Base-by-base conservation (phyloP, 2,329 filamentous ascomycete species). In the Exophiala sp. region DNA sequence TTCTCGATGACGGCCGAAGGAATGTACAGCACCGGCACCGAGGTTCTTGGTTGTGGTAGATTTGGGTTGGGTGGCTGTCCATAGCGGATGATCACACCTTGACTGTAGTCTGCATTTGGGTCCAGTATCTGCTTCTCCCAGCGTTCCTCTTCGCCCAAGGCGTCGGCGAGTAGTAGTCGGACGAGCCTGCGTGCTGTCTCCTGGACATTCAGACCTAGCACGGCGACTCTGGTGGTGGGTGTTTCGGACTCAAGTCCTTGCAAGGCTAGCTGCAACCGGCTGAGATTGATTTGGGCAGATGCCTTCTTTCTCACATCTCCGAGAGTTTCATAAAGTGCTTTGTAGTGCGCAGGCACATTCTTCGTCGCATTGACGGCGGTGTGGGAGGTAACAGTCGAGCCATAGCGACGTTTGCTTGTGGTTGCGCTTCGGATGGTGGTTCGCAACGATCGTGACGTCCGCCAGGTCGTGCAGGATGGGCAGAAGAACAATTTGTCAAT, bases 121-220 rank as follows among this genome's bases (percentile, higher is more conserved):
- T 64, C 62, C 32, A 79, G 76, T 55, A 91, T 68, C 54, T 83
- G 74, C 64, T 74, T 73, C 69, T 91, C 88, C 88, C 88, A 91
- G 21, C 76, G 69, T 60, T 83, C 78, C 59, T 82, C 78, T 4
- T 78, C 71, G 35, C 77, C 77, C 60, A 91, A 70, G 3, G 88
- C 86, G 68, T 91, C 88, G 2, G 86, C 85, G 1, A 91, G 73
- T 10, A 90, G 71, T 34, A 91, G 74, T 39, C 84, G 81, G 42
- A 91, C 78, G 7, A 96, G 75, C 59, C 73, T 77, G 59, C 78
- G 75, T 39, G 82, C 79, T 43, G 76, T 74, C 16, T 67, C 65
- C 54, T 75, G 72, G 57, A 77, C 74, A 46, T 78, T 74, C 50
- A 81, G 59, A 8, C 77, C 76, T 16, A 82, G 71, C 3, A 82